Conservation (phyloP, 2,329 filamentous ascomycete species). For the Stachybotrys echinatus region DNA sequence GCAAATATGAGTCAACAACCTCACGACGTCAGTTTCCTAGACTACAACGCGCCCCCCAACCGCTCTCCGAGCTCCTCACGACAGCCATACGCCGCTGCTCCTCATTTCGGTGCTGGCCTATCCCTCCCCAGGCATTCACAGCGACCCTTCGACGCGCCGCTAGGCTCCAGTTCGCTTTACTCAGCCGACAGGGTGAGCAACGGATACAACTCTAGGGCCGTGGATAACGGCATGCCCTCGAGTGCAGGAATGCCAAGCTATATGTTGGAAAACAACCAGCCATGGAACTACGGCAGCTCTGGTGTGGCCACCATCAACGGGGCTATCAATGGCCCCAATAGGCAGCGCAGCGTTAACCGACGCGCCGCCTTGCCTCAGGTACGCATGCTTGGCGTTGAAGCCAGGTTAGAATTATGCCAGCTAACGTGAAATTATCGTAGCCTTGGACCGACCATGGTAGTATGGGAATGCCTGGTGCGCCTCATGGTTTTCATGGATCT, state of each 20-base stretch:
- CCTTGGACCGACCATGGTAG: conserved; percentile 45
- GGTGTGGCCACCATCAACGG: conserved; percentile 60
- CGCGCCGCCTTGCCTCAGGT: conserved; percentile 68
- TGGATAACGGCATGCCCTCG: conserved; percentile 36
- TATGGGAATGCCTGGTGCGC: conserved; percentile 34
- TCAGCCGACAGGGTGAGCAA: conserved; percentile 60
- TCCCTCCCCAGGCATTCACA: conserved; percentile 51
- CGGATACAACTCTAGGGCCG: conserved; percentile 54
- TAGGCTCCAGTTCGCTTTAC: conserved; percentile 62
- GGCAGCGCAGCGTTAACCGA: conserved; percentile 50
- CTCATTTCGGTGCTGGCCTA: conserved; percentile 46
- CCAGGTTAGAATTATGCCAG: conserved; percentile 34
- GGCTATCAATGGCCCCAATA: conserved; percentile 58
- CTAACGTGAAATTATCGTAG: conserved; percentile 22
- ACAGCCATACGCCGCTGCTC: conserved; percentile 44
- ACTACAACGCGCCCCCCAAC: conserved; percentile 55
- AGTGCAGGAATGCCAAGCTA: conserved; percentile 38
- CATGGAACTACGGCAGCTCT: conserved; percentile 70
- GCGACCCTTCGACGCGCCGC: conserved; percentile 70
- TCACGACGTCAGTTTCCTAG: conserved; percentile 65
- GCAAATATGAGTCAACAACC: conserved; percentile 40
- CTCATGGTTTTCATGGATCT: conserved; percentile 28
- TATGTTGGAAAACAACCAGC: conserved; percentile 65
- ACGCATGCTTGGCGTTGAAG: conserved; percentile 50
- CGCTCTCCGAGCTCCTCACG: conserved; percentile 64